A percentile compares a stretch with the other conserved stretches of the same genome.
phyloP scores from a whole-genome alignment of 1,284 basidiomycete genomes.

The Moesziomyces sp. region DNA sequence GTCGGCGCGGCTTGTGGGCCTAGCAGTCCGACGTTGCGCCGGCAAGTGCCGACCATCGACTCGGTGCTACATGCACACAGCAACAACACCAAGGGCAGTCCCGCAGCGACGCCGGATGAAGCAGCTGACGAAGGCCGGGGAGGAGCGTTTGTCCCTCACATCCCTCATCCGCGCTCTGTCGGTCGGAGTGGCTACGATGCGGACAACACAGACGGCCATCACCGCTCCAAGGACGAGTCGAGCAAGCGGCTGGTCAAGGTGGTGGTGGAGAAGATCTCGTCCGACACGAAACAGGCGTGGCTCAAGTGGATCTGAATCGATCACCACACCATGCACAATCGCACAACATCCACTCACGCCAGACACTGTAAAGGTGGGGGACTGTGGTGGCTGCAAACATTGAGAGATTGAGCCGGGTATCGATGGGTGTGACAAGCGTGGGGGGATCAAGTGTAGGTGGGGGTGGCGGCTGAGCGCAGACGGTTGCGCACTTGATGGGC shows the following conservation, averaged over 20 bases:
- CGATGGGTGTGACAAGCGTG: neutral
- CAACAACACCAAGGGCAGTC: neutral
- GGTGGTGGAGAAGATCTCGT: conserved; percentile 38
- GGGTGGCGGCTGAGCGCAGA: conserved; percentile 1
- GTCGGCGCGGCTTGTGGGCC: neutral
- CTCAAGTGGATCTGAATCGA: conserved; percentile 38
- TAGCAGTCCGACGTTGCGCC: neutral
- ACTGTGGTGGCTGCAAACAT: neutral
- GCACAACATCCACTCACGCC: no score
- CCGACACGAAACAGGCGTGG: conserved; percentile 50
- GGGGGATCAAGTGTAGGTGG: neutral
- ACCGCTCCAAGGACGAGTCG: neutral
- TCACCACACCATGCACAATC: neutral
- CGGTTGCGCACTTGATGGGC: conserved; percentile 43
- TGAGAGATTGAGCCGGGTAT: neutral
- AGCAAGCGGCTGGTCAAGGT: conserved; percentile 29
- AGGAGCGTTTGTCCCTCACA: conserved; percentile 23
- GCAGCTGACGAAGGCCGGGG: neutral
- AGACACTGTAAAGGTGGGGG: neutral
- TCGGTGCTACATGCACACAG: conserved; percentile 15
- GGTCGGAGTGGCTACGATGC: neutral
- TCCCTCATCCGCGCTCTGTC: conserved; percentile 20
- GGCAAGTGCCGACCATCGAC: conserved; percentile 21
- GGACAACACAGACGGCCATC: neutral
- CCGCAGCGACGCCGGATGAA: neutral